Evolutionary conservation across 202 grass and related monocot species (phyloP), one percentile per base, ranked within the genome.

Genomic region (Carex arenaria): DNA sequence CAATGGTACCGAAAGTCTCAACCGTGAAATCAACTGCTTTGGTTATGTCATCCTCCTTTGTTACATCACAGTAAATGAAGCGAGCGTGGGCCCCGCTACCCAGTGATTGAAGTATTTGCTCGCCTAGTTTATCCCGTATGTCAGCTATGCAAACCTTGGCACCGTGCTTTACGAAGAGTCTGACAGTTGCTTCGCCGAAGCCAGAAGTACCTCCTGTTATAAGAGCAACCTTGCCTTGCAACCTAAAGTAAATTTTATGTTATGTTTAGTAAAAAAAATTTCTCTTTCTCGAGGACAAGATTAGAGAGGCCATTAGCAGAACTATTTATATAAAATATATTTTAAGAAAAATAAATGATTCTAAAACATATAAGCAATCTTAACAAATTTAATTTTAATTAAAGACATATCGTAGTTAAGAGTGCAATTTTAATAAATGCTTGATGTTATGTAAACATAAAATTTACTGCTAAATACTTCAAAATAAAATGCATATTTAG

Each of bases 101-200:
- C 3, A 97, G 68, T 43, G 87, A 82, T 62, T 84, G 47, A 9
- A 87, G 11, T 26, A 97, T 73, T 66, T 88, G 68, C 67, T 87
- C 78, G 2, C 89, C 90, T 1, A 89, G 79, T 1, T 91, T 84
- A 23, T 94, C 90, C 20, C 91, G 61, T 86, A 97, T 32, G 11
- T 97, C 95, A 11, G 89, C 89, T 45, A 97, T 83, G 40, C 95
- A 94, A 15, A 97, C 85, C 89, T 93, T 97, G 0, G 95, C 95
- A 28, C 95, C 92, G 10, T 97, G 92, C 36, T 93, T 65, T 54
- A 61, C 87, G 76, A 98, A 98, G 75, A 94, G 95, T 18, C 79
- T 91, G 0, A 64, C 87, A 34, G 91, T 90, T 81, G 88, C 84
- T 82, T 98, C 87, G 2, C 95, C 95, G 3, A 91, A 94, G 7